A percentile compares a stretch with the other conserved stretches of the same genome.
Conservation (phyloP, 148 eudicot genomes). For the Fagopyrum homotropicum region DNA sequence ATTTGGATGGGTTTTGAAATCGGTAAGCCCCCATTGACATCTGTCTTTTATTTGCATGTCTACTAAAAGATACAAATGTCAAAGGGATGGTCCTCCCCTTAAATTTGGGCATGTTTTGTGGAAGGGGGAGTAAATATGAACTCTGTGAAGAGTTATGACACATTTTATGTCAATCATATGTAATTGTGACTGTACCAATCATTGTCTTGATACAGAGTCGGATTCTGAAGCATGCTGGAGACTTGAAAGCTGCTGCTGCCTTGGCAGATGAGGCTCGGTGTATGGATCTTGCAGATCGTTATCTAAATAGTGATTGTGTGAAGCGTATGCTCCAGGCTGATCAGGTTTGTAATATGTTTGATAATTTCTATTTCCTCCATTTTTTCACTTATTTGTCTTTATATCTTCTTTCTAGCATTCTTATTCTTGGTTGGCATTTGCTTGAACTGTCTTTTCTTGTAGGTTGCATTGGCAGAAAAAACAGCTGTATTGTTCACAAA, state of each 20-base stretch:
- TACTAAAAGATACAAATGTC: not conserved
- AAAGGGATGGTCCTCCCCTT: too few species aligned
- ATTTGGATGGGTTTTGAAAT: not conserved
- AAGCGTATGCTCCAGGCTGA: constrained; percentile 99
- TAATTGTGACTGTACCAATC: not conserved
- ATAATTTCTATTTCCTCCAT: not conserved
- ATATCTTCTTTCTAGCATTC: constrained; percentile 6
- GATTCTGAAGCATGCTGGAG: constrained; percentile 96
- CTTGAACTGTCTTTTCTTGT: constrained; percentile 16
- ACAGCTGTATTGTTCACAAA: constrained; percentile 94
- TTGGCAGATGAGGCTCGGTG: constrained; percentile 99
- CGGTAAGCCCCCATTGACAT: not conserved
- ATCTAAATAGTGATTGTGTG: constrained; percentile 86
- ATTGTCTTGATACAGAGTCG: constrained; percentile 51
- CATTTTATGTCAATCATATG: not conserved
- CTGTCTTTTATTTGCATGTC: not conserved
- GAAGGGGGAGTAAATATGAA: not conserved
- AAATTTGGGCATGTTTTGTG: not conserved
- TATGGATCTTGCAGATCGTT: constrained; percentile 99
- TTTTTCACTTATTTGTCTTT: not conserved
- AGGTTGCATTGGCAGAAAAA: constrained; percentile 90
- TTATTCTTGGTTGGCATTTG: not conserved
- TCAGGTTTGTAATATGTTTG: constrained; percentile 42
- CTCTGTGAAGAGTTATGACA: not conserved
- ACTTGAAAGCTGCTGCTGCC: constrained; percentile 85